Evolutionary conservation across 495 filamentous ascomycete species (phyloP), one percentile per base, ranked within the genome.

Genomic region (Immersiella caudata): DNA sequence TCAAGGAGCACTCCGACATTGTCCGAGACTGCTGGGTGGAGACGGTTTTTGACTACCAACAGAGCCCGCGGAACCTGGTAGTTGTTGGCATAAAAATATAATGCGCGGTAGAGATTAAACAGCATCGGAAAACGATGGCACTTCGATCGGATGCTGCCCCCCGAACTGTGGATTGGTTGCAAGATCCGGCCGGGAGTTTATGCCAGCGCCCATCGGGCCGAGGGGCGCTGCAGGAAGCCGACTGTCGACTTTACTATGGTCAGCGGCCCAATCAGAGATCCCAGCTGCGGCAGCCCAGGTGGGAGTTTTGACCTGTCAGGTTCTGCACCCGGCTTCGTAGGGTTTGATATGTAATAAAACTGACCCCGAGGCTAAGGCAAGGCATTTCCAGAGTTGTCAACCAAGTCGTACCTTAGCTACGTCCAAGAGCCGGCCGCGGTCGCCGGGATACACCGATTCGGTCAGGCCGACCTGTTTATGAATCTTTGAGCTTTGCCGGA

Each of bases 51-150:
- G 93, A 95, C 68, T 97, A 96, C 78, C 77, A 80, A n/a, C 75
- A 89, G 79, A 97, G 93, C 77, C 96, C 91, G 40, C 85, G 93
- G 70, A 99, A 96, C 79, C 78, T 94, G 72, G 95, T 91, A 54
- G 90, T 96, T 20, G 93, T 95, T 60, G 95, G 95, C 16, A 83
- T 97, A 36, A 97, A 97, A 78, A 87, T 85, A 71, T 88, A 72
- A 73, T 26, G 40, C 18, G 14, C 11, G n/a, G 7, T 54, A 21
- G 22, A 59, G 27, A 21, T 60, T 0, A 29, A 60, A 60, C n/a
- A 56, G 18, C 51, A 36, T 64, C 36, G 49, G 55, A 55, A 20
- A 49, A 66, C 54, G 18, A 24, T 14, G 27, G 14, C 7, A 11
- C 21, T 64, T 60, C 40, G 59, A 67, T 60, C 57, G 57, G 57